phyloP scores from a whole-genome alignment of 192 early-diverging fungal species.

The Mortierella alpina region DNA sequence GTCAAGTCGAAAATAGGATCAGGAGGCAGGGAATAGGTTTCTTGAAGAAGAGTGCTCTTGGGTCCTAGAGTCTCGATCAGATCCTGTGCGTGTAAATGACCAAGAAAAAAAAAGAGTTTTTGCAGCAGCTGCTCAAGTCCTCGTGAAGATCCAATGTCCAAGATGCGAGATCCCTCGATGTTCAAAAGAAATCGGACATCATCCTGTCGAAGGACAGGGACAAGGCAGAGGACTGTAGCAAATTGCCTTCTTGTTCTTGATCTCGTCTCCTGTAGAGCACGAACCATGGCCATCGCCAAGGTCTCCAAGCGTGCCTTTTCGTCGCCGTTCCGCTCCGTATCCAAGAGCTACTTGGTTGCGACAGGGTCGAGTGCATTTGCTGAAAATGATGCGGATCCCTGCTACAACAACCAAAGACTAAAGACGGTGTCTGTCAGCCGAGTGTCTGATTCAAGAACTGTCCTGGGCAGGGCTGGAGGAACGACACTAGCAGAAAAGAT shows the following conservation, averaged over 20 bases:
- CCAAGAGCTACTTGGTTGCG: not conserved
- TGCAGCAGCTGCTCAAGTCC: not conserved
- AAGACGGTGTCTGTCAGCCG: not conserved
- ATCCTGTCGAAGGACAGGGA: not conserved
- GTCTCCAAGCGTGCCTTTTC: not conserved
- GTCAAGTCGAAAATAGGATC: not conserved
- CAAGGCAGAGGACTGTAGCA: conserved; percentile 7
- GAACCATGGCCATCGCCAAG: not conserved
- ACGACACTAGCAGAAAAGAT: not conserved
- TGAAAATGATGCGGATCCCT: not conserved
- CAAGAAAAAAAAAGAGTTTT: not conserved
- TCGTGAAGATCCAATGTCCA: not conserved
- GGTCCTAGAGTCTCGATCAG: not conserved
- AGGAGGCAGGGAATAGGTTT: not conserved
- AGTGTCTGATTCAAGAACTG: not conserved
- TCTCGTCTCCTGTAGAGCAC: not conserved
- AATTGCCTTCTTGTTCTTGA: conserved; percentile 7
- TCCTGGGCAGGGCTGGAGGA: not conserved
- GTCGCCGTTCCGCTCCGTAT: not conserved
- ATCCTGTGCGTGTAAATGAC: not conserved
- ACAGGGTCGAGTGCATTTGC: not conserved
- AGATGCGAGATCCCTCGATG: not conserved
- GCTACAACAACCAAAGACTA: not conserved
- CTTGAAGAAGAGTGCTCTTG: not conserved
- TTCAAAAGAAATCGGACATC: not conserved